These are phyloP conservation scores for Spirogloea muscicola DNA, from an alignment of 139 green algal genomes.

Conservation along the genomic window DNA sequence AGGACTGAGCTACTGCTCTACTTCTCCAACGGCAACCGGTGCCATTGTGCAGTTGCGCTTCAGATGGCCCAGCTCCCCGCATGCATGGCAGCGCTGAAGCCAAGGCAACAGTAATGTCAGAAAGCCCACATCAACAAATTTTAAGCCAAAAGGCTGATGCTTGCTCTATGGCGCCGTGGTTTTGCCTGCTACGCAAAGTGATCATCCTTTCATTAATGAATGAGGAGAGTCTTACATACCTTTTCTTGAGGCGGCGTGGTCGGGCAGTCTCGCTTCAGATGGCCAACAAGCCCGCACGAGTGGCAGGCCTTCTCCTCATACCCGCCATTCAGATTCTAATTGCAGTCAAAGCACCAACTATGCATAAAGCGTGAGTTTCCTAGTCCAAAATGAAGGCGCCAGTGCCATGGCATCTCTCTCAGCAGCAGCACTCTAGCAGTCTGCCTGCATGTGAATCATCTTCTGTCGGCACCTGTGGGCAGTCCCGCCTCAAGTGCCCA, in stretches of 20 bases:
- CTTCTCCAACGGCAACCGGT: too few species aligned
- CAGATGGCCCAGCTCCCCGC: constrained; percentile 8
- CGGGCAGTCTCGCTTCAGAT: constrained; percentile 44
- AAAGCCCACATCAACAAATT: not conserved
- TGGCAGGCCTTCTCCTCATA: constrained; percentile 42
- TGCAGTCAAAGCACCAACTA: too few species aligned
- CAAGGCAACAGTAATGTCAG: not conserved
- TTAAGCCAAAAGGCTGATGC: not conserved
- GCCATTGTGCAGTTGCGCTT: constrained; percentile 11
- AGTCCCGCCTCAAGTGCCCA: constrained; percentile 8
- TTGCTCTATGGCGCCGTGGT: not conserved
- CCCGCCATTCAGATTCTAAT: not conserved
- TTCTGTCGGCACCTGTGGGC: not conserved
- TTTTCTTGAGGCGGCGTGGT: not conserved
- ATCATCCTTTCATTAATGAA: not conserved
- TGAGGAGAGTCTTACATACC: not conserved
- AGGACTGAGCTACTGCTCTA: too few species aligned
- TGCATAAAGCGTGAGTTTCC: too few species aligned
- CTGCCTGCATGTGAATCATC: not conserved
- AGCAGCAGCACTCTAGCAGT: too few species aligned
- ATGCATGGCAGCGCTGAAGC: constrained; percentile 4
- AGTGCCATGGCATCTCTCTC: too few species aligned
- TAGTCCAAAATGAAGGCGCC: too few species aligned
- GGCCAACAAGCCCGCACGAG: constrained; percentile 33
- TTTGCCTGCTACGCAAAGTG: not conserved